Base-by-base conservation (phyloP, 1,139 yeast genomes). In the Candida tetrigidarum region DNA sequence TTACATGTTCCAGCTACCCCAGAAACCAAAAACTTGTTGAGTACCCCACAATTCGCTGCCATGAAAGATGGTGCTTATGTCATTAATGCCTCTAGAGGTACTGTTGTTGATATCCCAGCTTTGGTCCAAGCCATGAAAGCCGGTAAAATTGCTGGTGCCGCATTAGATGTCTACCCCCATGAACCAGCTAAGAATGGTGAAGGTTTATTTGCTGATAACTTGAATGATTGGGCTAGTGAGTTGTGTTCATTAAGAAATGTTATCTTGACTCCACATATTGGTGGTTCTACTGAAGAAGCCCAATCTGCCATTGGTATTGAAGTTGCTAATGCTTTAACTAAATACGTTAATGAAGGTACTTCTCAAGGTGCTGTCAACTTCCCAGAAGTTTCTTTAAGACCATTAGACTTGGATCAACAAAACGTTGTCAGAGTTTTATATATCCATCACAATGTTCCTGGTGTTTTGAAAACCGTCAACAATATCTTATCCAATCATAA, bases 241-340 rank as follows among this genome's bases (percentile, higher is more conserved):
- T 80, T 95, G 58, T 80, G 85, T 55, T 76, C 88, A 15, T 79
- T 91, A 66, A 83, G 95, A 72, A 95, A 93, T 67, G 85, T 93
- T 47, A 91, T 95, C 52, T 78, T 93, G 62, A 86, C 98, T 46
- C 99, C 99, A 30, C 99, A 93, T 64, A 93, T 93, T 59, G 99
- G 99, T 73, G 99, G 99, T 53, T 91, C 98, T 42, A 93, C 99
- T 40, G 98, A 93, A 71, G 99, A 93, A 75, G 99, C 99, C 27
- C 99, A 93, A 78, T 82, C 91, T 50, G 96, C 98, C 42, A 93
- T 93, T 64, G 99, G 99, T 71, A 77, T 92, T 50, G 99, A 93
- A 74, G 99, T 93, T 49, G 91, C 86, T 48, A 77, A 87, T 41
- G 83, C 96, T 26, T 78, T 93, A 62, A 78, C 92, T 54, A 90